phyloP scores from a whole-genome alignment of 257 asterid genomes.

The Nicotiana tomentosiformis region DNA sequence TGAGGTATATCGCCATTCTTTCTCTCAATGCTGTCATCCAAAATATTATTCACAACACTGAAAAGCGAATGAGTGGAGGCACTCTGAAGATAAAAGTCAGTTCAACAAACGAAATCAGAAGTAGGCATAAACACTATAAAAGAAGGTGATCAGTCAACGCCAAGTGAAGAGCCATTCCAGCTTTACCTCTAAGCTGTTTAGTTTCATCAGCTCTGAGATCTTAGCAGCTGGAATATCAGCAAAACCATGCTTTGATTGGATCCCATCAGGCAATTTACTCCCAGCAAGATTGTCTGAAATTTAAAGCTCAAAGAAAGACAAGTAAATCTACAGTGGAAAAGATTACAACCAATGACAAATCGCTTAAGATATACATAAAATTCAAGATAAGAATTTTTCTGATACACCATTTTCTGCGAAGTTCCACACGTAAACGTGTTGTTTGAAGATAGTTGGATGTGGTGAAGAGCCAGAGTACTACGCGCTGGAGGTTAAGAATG shows the following conservation, averaged over 20 bases:
- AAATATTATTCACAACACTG: slow-evolving; percentile 46
- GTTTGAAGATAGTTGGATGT: not conserved
- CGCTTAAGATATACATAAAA: not conserved
- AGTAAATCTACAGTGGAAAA: not conserved
- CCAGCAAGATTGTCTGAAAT: slow-evolving; percentile 37
- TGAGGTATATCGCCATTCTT: slow-evolving; percentile 68
- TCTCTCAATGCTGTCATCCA: slow-evolving; percentile 76
- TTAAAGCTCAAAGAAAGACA: slow-evolving; percentile 4
- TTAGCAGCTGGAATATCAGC: slow-evolving; percentile 51
- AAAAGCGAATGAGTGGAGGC: slow-evolving; percentile 72
- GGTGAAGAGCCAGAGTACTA: not conserved
- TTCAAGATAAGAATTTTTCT: not conserved
- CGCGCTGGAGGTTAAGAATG: not conserved
- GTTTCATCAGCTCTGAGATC: slow-evolving; percentile 68
- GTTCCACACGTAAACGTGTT: not conserved
- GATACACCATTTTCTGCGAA: not conserved
- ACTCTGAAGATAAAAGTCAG: slow-evolving; percentile 43
- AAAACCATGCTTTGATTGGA: slow-evolving; percentile 43
- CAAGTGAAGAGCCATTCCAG: slow-evolving; percentile 3
- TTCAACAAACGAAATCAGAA: slow-evolving; percentile 14
- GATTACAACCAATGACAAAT: not conserved
- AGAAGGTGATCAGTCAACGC: not conserved
- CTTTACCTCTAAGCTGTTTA: slow-evolving; percentile 70
- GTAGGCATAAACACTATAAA: not conserved
- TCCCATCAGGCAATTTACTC: slow-evolving; percentile 32